Conservation (phyloP, 257 asterid genomes). For the Solanum rostratum region DNA sequence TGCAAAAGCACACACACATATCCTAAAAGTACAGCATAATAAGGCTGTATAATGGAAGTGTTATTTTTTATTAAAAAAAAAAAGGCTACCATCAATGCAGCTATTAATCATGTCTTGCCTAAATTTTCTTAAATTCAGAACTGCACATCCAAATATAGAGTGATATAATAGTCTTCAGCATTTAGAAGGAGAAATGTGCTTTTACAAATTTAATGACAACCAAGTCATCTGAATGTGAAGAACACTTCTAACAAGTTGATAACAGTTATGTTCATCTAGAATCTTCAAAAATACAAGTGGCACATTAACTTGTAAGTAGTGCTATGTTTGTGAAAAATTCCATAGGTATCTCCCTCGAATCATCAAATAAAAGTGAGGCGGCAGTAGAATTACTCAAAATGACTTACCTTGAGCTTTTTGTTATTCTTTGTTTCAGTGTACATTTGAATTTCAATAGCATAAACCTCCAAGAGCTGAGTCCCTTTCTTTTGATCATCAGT, state of each 20-base stretch:
- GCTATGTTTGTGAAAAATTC: background rate
- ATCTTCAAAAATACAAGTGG: background rate
- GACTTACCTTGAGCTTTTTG: constrained; percentile 77
- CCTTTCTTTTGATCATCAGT: constrained; percentile 98
- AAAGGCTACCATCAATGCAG: background rate
- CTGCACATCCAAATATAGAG: background rate
- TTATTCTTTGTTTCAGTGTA: constrained; percentile 95
- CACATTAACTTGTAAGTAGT: background rate
- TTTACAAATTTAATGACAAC: background rate
- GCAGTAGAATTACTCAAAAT: background rate
- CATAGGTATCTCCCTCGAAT: background rate
- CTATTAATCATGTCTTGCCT: background rate
- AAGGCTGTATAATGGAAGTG: background rate
- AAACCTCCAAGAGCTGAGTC: constrained; percentile 87
- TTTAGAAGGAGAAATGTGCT: background rate
- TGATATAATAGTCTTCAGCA: background rate
- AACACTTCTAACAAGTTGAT: background rate
- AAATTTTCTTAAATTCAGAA: background rate
- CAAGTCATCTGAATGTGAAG: background rate
- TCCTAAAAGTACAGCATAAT: background rate
- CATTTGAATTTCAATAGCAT: constrained; percentile 97
- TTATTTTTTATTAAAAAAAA: no score
- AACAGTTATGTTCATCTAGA: background rate
- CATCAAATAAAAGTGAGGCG: background rate
- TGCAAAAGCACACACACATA: background rate